A percentile compares a stretch with the other conserved stretches of the same genome.
These are phyloP conservation scores for Amaranthus tricolor DNA, from an alignment of 179 eudicot species.

Conservation along the genomic window DNA sequence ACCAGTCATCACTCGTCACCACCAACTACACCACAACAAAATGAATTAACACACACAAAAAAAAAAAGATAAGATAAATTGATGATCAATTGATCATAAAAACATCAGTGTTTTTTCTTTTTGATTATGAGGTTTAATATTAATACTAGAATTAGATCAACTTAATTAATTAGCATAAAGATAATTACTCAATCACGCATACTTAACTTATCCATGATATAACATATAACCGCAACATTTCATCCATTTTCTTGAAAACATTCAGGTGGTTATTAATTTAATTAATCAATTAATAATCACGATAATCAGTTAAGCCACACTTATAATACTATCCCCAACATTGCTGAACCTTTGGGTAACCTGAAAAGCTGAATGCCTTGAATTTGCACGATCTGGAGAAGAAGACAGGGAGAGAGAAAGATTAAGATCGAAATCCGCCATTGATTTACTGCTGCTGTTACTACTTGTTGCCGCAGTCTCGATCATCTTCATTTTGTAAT, in stretches of 20 bases:
- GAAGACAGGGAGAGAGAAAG: constrained; percentile 50
- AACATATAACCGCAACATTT: constrained; percentile 6
- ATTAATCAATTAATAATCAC: neutral
- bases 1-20: constrained; percentile 23
- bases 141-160: constrained; percentile 12
- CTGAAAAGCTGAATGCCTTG: constrained; percentile 42
- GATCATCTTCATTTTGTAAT: neutral
- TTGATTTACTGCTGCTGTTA: constrained; percentile 24
- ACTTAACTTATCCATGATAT: constrained; percentile 17
- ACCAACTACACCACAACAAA: constrained; percentile 7
- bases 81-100: no score
- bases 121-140: neutral
- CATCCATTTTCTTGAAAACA: neutral
- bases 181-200: neutral
- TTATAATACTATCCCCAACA: constrained; percentile 39
- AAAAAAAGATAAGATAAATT: neutral
- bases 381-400: constrained; percentile 35
- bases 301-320: constrained; percentile 41
- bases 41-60: neutral
- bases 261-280: constrained; percentile 4
- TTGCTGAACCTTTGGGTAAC: constrained; percentile 41
- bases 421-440: constrained; percentile 32
- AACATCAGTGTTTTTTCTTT: neutral
- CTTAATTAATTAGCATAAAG: constrained; percentile 20
- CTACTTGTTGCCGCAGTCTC: constrained; percentile 9